Evolutionary conservation across 805 yeast genomes (phyloP), one percentile per base, ranked within the genome.

Genomic region (Candida yuanshanica): DNA sequence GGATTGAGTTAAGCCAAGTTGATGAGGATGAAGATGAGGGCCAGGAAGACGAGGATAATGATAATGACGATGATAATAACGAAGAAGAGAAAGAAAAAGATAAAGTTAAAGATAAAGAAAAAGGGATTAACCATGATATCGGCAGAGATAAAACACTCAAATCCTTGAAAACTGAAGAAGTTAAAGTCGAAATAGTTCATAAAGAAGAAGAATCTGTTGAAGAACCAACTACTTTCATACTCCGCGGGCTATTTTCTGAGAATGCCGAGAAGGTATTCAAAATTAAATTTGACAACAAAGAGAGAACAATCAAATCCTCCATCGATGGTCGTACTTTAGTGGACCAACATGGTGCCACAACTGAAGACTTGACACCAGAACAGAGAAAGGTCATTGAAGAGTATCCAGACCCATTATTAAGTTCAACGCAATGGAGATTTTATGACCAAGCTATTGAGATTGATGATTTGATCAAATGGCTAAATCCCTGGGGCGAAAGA

Each of bases 311-410:
- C 31, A 84, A 77, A 47, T 86, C 82, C 44, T 62, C 63, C 0
- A 65, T 70, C 1, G 72, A 66, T 37, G 72, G 75, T 3, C 45
- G 41, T 5, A 48, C 52, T 7, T 42, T 66, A 25, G 60, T 64
- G 39, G 71, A 69, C 41, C 58, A 58, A 36, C 59, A 56, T 46
- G 74, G 70, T 17, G 64, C 66, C 5, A 55, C 60, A 9, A 54
- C 59, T 11, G 24, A 29, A 1, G 49, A 38, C 3, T 20, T 54
- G 5, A 38, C 42, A 2, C 43, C 53, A 1, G 42, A 66, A 21
- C 80, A 83, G 53, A 65, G 86, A 35, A 87, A 85, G 55, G 50
- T 77, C 13, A 62, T 82, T 18, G 95, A 83, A 51, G 95, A 86
- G 54, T 64, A 69, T 2, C 75, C 81, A 1, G 76, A 71, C 41